phyloP scores from a whole-genome alignment of 148 eudicot genomes.

The Gaultheria prostrata region DNA sequence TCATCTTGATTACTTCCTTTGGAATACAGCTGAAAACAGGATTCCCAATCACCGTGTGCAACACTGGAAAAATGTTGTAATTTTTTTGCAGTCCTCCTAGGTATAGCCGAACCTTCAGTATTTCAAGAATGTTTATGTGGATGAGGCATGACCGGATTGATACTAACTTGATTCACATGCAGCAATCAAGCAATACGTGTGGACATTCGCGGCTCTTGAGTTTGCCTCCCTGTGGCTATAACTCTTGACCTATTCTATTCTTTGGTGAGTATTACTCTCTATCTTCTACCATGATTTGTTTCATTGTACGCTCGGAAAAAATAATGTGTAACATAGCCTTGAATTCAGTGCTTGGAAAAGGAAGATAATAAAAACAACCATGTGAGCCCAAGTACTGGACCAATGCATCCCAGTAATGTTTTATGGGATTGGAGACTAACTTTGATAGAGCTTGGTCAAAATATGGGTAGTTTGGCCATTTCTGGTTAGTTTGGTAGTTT shows the following conservation, averaged over 20 bases:
- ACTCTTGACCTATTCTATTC: conserved; percentile 59
- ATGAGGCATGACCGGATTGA: conserved; percentile 7
- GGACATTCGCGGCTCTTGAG: conserved; percentile 92
- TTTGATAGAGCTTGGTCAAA: neutral
- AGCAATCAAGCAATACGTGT: conserved; percentile 82
- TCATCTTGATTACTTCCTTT: too few relatives aligned
- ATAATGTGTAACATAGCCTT: neutral
- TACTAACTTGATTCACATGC: conserved; percentile 31
- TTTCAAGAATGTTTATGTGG: neutral
- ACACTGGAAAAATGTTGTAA: too few relatives aligned
- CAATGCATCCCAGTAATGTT: too few relatives aligned
- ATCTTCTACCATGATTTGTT: neutral
- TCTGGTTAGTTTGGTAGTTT: too few relatives aligned
- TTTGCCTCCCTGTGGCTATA: conserved; percentile 73
- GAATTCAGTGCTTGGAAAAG: neutral
- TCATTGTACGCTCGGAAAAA: neutral
- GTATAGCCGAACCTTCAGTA: conserved; percentile 32
- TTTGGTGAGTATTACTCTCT: conserved; percentile 40
- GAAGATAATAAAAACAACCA: neutral
- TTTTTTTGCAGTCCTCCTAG: conserved; percentile 72
- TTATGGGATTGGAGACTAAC: neutral
- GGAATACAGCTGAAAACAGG: too few relatives aligned
- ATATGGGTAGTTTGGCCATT: too few relatives aligned
- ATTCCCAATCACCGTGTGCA: too few relatives aligned
- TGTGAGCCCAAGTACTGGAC: neutral